Evolutionary conservation across 75 land plant species (phyloP).

Genomic region (Chamaecyparis obtusa): DNA sequence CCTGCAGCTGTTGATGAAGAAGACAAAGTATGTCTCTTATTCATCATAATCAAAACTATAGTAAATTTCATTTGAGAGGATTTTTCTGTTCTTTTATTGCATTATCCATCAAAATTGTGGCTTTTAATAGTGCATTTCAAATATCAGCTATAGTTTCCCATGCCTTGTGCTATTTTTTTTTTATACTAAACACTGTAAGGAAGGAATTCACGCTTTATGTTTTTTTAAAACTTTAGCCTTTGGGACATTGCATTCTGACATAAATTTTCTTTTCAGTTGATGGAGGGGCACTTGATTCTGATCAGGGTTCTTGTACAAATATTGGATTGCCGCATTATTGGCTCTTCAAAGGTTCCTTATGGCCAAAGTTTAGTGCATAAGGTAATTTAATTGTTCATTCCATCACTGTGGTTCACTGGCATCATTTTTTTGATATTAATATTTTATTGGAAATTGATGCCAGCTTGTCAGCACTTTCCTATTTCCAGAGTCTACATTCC

Average conservation of each 20-base stretch:
- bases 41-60: not conserved
- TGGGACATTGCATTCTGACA: not conserved
- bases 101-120: not conserved
- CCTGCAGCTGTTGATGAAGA: constrained; percentile 29
- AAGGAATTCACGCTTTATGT: not conserved
- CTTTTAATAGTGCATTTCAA: not conserved
- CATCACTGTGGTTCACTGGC: not conserved
- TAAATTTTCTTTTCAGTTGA: constrained; percentile 16
- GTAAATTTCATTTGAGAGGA: not conserved
- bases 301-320: constrained; percentile 25
- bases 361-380: constrained; percentile 21
- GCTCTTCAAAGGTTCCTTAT: constrained; percentile 11
- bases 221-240: not conserved
- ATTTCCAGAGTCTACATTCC: constrained; percentile 28
- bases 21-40: constrained; percentile 18
- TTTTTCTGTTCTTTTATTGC: not conserved
- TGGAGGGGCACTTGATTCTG: constrained; percentile 28
- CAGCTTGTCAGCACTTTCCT: constrained; percentile 30
- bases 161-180: not conserved
- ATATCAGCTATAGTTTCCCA: not conserved
- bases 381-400: constrained; percentile 10
- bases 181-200: not conserved
- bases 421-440: not conserved
- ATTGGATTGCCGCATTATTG: constrained; percentile 23
- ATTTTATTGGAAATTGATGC: constrained; percentile 5